These are phyloP conservation scores for Rhazya stricta DNA, from an alignment of 257 asterid species.

Conservation along the genomic window DNA sequence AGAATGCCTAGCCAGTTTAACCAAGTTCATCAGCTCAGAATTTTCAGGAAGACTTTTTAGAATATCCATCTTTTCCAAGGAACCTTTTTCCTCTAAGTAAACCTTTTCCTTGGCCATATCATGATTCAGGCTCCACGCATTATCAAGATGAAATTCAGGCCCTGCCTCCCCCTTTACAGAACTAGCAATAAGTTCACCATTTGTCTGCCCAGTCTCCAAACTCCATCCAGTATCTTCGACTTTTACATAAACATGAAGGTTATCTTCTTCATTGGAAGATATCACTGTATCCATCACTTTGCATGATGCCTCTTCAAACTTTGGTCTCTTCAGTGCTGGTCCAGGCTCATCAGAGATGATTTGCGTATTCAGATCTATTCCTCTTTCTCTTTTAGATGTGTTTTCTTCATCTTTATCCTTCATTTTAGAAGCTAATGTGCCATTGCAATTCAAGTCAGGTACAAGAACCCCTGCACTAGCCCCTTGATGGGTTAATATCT, in stretches of 20 bases:
- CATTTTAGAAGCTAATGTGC: conserved; percentile 27
- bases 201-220: conserved; percentile 30
- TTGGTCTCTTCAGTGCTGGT: conserved; percentile 66
- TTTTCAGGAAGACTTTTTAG: conserved; percentile 51
- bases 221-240: conserved; percentile 43
- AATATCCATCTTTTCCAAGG: conserved; percentile 42
- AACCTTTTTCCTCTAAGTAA: conserved; percentile 37
- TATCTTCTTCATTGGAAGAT: conserved; percentile 31
- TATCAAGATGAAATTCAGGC: conserved; percentile 40
- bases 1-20: conserved; percentile 80
- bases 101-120: conserved; percentile 31
- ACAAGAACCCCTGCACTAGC: conserved; percentile 74
- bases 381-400: conserved; percentile 53
- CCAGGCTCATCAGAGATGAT: conserved; percentile 53
- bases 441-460: conserved; percentile 47
- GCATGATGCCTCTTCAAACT: conserved; percentile 51
- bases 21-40: conserved; percentile 66
- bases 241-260: conserved; percentile 31
- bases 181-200: conserved; percentile 45
- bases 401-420: conserved; percentile 36
- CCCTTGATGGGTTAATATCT: conserved; percentile 93
- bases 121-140: conserved; percentile 26
- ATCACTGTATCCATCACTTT: conserved; percentile 20
- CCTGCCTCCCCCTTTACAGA: conserved; percentile 58
- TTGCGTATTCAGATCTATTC: conserved; percentile 66